Conservation (phyloP, 169 alveolate species). For the Plasmodium gallinaceum region DNA sequence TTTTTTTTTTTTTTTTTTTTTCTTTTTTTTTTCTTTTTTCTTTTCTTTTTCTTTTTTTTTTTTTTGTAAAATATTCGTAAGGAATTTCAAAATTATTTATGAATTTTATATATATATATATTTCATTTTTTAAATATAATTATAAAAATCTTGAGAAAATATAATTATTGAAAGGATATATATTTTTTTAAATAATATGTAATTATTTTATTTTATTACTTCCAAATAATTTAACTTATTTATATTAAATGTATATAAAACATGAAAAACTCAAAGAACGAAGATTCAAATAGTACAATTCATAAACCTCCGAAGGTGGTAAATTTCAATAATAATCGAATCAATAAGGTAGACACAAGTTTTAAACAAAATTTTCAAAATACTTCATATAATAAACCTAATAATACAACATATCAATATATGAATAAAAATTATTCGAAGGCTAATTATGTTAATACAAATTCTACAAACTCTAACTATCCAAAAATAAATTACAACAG, state of each 20-base stretch:
- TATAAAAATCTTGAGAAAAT: too few relatives aligned
- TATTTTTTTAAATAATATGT: background rate
- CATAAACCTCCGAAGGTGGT: constrained; percentile 1
- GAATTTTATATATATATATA: too few relatives aligned
- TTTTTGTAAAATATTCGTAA: too few relatives aligned
- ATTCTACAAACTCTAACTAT: background rate
- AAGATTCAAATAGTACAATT: constrained; percentile 8
- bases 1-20: background rate
- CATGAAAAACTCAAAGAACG: constrained; percentile 11
- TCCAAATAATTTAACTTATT: background rate
- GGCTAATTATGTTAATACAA: background rate
- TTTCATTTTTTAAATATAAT: too few relatives aligned
- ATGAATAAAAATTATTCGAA: background rate
- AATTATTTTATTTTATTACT: too few relatives aligned
- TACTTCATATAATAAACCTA: constrained; percentile 21
- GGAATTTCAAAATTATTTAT: too few relatives aligned
- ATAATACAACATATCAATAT: constrained; percentile 16
- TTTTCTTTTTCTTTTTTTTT: too few relatives aligned
- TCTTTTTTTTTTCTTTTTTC: too few relatives aligned
- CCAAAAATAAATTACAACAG: constrained; percentile 1
- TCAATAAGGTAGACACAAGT: constrained; percentile 9
- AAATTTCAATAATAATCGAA: constrained; percentile 9
- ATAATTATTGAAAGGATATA: too few relatives aligned
- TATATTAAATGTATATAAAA: background rate
- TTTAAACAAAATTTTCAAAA: constrained; percentile 24